Evolutionary conservation across 2,329 filamentous ascomycete species (phyloP), one percentile per base, ranked within the genome.

Genomic region (Spiromastix sp.): DNA sequence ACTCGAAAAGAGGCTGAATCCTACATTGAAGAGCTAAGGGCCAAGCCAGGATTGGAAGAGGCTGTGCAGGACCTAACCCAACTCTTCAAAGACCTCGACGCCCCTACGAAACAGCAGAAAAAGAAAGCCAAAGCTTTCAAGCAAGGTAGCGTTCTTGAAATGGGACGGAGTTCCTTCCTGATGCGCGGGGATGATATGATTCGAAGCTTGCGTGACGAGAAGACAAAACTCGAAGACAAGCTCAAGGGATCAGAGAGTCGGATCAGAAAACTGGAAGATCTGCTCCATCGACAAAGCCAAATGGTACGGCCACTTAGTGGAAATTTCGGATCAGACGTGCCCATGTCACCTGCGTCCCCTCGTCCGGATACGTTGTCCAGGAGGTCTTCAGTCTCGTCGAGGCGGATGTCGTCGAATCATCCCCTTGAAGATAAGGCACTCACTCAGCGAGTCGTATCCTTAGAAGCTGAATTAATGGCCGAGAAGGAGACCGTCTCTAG

Each of bases 111-210:
- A 48, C 85, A 91, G 55, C 87, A 93, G 53, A 75, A 79, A 41
- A 87, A 85, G 57, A 77, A 85, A 38, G 75, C 91, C 5, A 93
- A 89, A 56, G 86, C 85, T 4, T 96, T 98, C 67, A 95, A 95
- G 55, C 91, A 93, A 52, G 91, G 91, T 11, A 96, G 91, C 52
- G 74, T 96, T 24, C 86, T 95, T 49, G 91, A 96, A 54, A 72
- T 95, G 42, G 85, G 85, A n/a, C 77, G 81, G 50, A 93, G 84
- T 45, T 89, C 85, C 1, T 71, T 95, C 7, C 63, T 94, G 49
- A 74, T 93, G 10, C 78, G 85, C 25, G 86, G 85, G n/a, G 85
- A 93, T 49, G 87, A 95, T 43, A 67, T 87, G 42, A 71, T 82
- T 21, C 72, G 70, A 52, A 81, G 67, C 44, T 59, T 96, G n/a